phyloP scores from a whole-genome alignment of 23 red algal species.

The Gracilaria vermiculophylla region DNA sequence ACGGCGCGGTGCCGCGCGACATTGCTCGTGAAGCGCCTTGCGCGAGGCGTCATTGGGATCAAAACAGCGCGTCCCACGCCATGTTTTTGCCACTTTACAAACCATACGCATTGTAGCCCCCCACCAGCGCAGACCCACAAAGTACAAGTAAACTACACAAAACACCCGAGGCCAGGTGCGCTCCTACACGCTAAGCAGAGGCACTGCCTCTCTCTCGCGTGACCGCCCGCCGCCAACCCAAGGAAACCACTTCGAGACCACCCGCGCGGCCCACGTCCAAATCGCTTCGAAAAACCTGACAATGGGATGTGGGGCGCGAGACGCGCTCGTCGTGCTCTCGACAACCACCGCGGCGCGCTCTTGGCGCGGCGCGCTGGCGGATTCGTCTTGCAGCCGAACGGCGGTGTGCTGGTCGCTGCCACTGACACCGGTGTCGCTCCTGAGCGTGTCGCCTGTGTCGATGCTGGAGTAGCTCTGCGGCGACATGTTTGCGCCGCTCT shows the following conservation, averaged over 20 bases:
- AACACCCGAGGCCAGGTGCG: background rate
- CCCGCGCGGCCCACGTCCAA: background rate
- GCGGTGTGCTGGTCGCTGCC: background rate
- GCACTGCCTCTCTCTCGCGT: background rate
- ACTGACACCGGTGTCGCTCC: background rate
- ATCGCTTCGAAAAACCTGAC: background rate
- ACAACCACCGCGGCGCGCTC: background rate
- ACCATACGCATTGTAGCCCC: background rate
- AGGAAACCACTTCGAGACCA: background rate
- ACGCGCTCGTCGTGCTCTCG: background rate
- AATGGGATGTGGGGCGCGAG: background rate
- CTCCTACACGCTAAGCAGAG: background rate
- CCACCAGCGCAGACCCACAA: background rate
- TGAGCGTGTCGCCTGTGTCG: slow-evolving; percentile 1
- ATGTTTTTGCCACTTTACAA: no score
- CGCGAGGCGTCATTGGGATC: no score
- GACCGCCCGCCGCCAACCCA: background rate
- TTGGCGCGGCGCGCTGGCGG: background rate
- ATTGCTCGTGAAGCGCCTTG: no score
- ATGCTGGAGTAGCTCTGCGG: slow-evolving; percentile 7
- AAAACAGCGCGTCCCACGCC: no score
- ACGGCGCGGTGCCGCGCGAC: no score
- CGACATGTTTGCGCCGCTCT: background rate
- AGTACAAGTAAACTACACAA: background rate
- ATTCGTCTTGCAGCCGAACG: background rate